A percentile compares a stretch with the other conserved stretches of the same genome.
Conservation (phyloP, 208 protist genomes). For the Wallacemonas sp. region DNA sequence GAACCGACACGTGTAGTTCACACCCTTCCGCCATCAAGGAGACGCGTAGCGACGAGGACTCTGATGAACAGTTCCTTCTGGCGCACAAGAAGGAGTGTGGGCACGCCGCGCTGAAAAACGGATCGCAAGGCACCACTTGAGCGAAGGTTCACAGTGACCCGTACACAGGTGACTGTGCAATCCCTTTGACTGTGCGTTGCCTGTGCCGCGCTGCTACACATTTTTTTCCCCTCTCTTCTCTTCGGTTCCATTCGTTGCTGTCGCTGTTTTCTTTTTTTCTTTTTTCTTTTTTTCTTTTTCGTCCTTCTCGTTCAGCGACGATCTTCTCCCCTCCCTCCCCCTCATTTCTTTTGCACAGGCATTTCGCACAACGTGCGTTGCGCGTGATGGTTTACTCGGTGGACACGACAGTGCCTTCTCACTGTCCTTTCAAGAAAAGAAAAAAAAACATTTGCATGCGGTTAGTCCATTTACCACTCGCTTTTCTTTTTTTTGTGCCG, state of each 20-base stretch:
- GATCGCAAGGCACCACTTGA: no score
- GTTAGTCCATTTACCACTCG: background rate
- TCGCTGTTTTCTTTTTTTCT: conserved; percentile 11
- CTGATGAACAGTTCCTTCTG: conserved; percentile 1
- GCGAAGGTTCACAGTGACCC: no score
- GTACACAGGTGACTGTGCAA: background rate
- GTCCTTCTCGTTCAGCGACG: background rate
- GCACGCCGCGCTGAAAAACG: background rate
- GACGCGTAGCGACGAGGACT: background rate
- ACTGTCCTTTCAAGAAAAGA: background rate
- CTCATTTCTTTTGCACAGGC: conserved; percentile 9
- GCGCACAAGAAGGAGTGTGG: background rate
- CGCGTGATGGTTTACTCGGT: no score
- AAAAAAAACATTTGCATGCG: no score
- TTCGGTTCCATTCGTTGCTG: conserved; percentile 8
- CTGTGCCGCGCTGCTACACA: background rate
- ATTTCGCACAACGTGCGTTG: no score
- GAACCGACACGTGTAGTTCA: background rate
- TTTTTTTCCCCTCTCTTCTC: conserved; percentile 1
- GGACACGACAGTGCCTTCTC: background rate
- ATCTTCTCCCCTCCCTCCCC: background rate
- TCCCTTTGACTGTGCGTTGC: background rate
- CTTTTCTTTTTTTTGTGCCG: no score
- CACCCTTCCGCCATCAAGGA: background rate
- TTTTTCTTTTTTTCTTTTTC: conserved; percentile 6